Evolutionary conservation across 1,139 yeast genomes (phyloP).

Genomic region (Pichia sp.): DNA sequence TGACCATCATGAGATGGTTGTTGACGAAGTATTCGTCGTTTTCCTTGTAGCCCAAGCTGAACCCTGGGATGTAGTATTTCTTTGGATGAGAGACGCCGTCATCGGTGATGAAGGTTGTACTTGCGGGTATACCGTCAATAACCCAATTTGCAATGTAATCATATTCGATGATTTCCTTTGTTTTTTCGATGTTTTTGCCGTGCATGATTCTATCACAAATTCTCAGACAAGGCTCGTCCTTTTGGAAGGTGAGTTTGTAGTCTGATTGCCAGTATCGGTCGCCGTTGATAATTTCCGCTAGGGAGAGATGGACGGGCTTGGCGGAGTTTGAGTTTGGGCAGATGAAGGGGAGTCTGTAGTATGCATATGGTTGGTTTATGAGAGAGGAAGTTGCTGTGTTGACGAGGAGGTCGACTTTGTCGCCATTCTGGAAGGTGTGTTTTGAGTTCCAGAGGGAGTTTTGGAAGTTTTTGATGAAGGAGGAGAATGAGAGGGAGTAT

Average conservation of each 20-base stretch:
- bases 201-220: conserved; percentile 63
- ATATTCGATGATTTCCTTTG: conserved; percentile 59
- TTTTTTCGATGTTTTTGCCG: conserved; percentile 50
- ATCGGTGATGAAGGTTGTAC: conserved; percentile 75
- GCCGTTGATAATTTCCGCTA: conserved; percentile 79
- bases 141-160: conserved; percentile 85
- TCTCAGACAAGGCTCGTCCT: conserved; percentile 62
- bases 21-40: conserved; percentile 60
- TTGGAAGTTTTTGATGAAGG: not conserved
- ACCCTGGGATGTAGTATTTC: conserved; percentile 84
- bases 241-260: conserved; percentile 58
- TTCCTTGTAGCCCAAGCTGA: conserved; percentile 72
- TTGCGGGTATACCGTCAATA: conserved; percentile 84
- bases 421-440: conserved; percentile 43
- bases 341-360: conserved; percentile 75
- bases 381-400: conserved; percentile 78
- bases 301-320: conserved; percentile 62
- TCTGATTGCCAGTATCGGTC: conserved; percentile 79
- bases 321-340: conserved; percentile 63
- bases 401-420: conserved; percentile 65
- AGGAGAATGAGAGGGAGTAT: conserved; percentile 3
- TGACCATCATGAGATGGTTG: conserved; percentile 79
- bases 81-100: conserved; percentile 43
- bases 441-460: conserved; percentile 31
- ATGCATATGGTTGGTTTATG: conserved; percentile 77